phyloP scores from a whole-genome alignment of 495 filamentous ascomycete genomes.

The Xylaria longipes region DNA sequence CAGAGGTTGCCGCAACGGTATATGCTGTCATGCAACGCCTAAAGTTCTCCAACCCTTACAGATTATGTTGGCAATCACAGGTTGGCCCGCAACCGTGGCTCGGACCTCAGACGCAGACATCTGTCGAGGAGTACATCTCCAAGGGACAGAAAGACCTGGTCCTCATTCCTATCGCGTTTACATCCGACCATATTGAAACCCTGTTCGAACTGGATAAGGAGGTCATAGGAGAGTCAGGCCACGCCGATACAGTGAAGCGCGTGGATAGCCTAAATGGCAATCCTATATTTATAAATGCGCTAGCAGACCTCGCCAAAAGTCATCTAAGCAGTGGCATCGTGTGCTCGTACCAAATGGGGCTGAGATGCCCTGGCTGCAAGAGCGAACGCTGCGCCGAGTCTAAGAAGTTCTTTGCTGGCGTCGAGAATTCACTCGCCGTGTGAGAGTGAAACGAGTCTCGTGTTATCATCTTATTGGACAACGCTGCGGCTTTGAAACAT shows the following conservation, averaged over 20 bases:
- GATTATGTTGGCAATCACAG: slow-evolving; percentile 97
- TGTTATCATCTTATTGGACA: slow-evolving; percentile 1
- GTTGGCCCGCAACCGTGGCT: slow-evolving; percentile 96
- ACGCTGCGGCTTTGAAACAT: not conserved
- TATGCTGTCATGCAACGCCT: slow-evolving; percentile 94
- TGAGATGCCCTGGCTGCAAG: slow-evolving; percentile 93
- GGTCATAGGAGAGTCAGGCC: slow-evolving; percentile 88
- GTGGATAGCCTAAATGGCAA: slow-evolving; percentile 93
- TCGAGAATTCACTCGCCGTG: slow-evolving; percentile 41
- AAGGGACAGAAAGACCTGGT: slow-evolving; percentile 91
- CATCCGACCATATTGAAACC: slow-evolving; percentile 98
- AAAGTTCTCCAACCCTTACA: slow-evolving; percentile 84
- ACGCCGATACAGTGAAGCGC: slow-evolving; percentile 80
- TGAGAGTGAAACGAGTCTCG: slow-evolving; percentile 17
- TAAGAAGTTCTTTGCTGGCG: slow-evolving; percentile 87
- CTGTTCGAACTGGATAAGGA: slow-evolving; percentile 95
- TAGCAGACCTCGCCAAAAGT: slow-evolving; percentile 82
- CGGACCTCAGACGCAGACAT: slow-evolving; percentile 88
- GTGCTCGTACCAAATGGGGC: slow-evolving; percentile 79
- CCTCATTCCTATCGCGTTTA: slow-evolving; percentile 96
- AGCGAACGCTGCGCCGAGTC: slow-evolving; percentile 88
- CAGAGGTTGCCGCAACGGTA: slow-evolving; percentile 96
- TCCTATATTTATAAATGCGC: slow-evolving; percentile 86
- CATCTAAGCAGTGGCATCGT: slow-evolving; percentile 75
- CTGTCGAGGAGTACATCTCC: slow-evolving; percentile 86